Conservation (phyloP, 768 basidiomycete species). For the Royoungia palumana region DNA sequence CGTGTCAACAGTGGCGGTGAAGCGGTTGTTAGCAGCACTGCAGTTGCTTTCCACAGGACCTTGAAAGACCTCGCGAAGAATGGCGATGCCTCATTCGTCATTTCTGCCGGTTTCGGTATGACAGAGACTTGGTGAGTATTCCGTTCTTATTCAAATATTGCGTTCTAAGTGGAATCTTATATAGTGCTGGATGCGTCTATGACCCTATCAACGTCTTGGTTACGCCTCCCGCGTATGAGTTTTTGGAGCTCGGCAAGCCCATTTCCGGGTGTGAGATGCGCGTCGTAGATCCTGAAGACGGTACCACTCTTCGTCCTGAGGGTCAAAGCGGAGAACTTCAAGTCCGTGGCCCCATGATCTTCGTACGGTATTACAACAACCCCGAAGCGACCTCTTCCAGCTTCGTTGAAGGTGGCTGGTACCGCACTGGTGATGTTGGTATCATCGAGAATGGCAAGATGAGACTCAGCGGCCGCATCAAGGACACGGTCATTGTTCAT, state of each 20-base stretch:
- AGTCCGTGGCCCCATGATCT: constrained; percentile 37
- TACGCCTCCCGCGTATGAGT: constrained; percentile 26
- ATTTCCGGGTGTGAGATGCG: constrained; percentile 34
- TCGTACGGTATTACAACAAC: constrained; percentile 47
- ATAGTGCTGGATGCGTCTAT: constrained; percentile 40
- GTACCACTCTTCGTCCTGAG: constrained; percentile 21
- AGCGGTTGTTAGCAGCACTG: constrained; percentile 38
- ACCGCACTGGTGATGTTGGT: constrained; percentile 55
- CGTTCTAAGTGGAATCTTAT: not conserved
- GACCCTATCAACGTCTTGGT: constrained; percentile 26
- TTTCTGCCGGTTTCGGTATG: constrained; percentile 14
- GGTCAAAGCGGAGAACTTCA: constrained; percentile 37
- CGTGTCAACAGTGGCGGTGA: constrained; percentile 44
- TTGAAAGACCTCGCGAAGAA: constrained; percentile 27
- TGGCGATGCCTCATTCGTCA: not conserved
- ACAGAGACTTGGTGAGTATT: constrained; percentile 36
- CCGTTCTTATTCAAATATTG: too few relatives aligned
- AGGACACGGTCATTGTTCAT: constrained; percentile 38
- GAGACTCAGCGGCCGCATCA: constrained; percentile 19
- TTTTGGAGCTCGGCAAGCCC: constrained; percentile 35
- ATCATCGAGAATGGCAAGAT: constrained; percentile 34
- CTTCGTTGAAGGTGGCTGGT: constrained; percentile 50
- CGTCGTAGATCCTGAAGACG: constrained; percentile 29
- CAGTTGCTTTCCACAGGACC: constrained; percentile 34
- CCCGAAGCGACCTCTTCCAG: constrained; percentile 42